Evolutionary conservation across 129 eudicot genomes (phyloP), one percentile per base, ranked within the genome.

Genomic region (Sambucus nigra): DNA sequence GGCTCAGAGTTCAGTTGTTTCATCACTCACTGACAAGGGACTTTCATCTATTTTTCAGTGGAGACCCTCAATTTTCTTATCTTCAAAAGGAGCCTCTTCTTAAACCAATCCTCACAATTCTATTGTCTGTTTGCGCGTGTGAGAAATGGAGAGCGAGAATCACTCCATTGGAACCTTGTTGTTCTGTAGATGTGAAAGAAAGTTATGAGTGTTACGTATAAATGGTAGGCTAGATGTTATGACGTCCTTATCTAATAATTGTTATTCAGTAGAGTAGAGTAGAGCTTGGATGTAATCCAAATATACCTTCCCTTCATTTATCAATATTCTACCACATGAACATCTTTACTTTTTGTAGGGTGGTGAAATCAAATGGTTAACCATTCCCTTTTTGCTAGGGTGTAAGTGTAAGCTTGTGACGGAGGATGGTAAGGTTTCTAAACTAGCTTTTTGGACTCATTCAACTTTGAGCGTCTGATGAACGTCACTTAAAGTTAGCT

Each of bases 1-100:
- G 85, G 85, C 15, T 66, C 80, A 61, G 70, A 70, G 57, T 79
- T 79, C 32, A 69, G 86, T 29, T 47, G 86, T 40, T 79, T 79
- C 70, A 73, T 79, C 66, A 73, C 77, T 40, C 86, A 79, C 22
- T 61, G 74, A 25, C 56, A 66, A 70, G 86, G 86, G 17, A 61
- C 86, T 51, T 79, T 73, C 66, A 66, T 79, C 57, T 79, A 79
- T 53, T 79, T 79, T 48, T 39, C 77, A 19, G 41, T 74, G 53
- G 86, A 74, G 77, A 55, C 66, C 3, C 71, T 79, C 31, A 74
- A 69, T 49, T 79, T 79, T 57, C 86, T 79, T 25, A 70, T 79
- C 68, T 79, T 70, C 61, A 73, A 74, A 35, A 59, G 86, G 86
- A 24, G 57, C 71, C 51, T 47, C 65, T 52, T 60, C 68, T 21